Base-by-base conservation (phyloP, 768 basidiomycete genomes). In the Termitomyces sp. region DNA sequence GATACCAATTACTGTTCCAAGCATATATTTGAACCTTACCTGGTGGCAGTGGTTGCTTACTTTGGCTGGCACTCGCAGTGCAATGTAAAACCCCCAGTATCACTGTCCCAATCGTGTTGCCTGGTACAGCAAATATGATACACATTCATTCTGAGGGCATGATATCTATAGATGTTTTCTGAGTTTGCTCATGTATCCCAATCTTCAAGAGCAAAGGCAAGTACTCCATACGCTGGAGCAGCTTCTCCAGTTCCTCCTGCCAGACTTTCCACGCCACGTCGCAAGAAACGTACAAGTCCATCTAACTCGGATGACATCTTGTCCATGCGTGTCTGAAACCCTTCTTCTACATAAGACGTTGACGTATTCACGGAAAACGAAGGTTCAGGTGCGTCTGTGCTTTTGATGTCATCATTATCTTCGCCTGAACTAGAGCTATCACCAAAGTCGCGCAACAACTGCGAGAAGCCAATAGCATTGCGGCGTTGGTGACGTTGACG, bases 131-230 rank as follows among this genome's bases (percentile, higher is more conserved):
- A 16, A 36, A 47, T 32, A 33, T 33, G 9, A 20, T 22, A 20
- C 13, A 22, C 10, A 33, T 23, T 42, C 4, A 41, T 7, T 43
- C 10, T 29, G 13, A 42, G 18, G 41, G 5, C 4, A 7, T 7
- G 13, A 48, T 13, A 31, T n/a, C 20, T 31, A 52, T 22, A 23
- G 27, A 49, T 15, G 16, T 29, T 29, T 29, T 29, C 29, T 29
- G 29, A 29, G 29, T 23, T 22, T n/a, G 54, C 18, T 52, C 63
- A 80, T 16, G 72, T 63, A 68, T 89, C 88, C 89, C 89, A 92
- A 64, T 90, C 89, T 50, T 91, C 87, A 55, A 93, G 71, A 39
- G 81, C 74, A 66, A 93, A 92, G 10, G 88, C 86, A 48, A 92
- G 71, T 31, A 89, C 76, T 1, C 82, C 85, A 64, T 89, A 91